Base-by-base conservation (phyloP, 495 filamentous ascomycete species). In the Opeltia flavorubescens region DNA sequence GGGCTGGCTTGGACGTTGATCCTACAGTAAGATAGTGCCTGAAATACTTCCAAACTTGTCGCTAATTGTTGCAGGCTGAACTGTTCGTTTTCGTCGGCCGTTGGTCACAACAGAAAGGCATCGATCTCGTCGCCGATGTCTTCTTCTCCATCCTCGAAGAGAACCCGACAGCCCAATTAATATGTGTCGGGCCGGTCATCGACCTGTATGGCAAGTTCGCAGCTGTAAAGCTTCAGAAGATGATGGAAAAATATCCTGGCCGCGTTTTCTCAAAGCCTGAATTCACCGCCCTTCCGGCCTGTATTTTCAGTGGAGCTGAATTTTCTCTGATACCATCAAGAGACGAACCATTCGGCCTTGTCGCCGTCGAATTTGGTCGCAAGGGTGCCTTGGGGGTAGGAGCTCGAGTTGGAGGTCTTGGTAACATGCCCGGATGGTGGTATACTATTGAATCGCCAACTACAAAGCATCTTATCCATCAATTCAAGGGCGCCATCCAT, bases 201-300 rank as follows among this genome's bases (percentile, higher is more conserved):
- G 83, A 87, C 63, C 67, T 87, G 1, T 85, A 86, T 61, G 83
- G 83, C 21, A 82, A 78, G 48, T 87, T 87, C 55, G 83, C 83
- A 3, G 81, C 83, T 0, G 57, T 84, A 17, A 87, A 87, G 64
- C 63, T 86, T 28, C 75, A 75, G 18, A 70, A 70, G 43, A 71
- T 86, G 63, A 85, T 85, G 82, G 66, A 80, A 45, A 62, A 76
- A 27, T 86, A 86, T 48, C 81, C 83, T 15, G 75, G 75, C 15
- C 65, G 83, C 4, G 83, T 88, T 0, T 86, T 66, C 62, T 84
- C 80, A 13, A 84, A 78, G 60, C 83, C 83, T 4, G 78, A 86
- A 59, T 86, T 86, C 59, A 86, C 81, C 0, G 71, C 76, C 0
- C 65, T 88, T 1, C 83, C 81, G 13, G 77, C 80, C 0, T 86